Base-by-base conservation (phyloP, 148 eudicot genomes). In the Pouteria glomerata region DNA sequence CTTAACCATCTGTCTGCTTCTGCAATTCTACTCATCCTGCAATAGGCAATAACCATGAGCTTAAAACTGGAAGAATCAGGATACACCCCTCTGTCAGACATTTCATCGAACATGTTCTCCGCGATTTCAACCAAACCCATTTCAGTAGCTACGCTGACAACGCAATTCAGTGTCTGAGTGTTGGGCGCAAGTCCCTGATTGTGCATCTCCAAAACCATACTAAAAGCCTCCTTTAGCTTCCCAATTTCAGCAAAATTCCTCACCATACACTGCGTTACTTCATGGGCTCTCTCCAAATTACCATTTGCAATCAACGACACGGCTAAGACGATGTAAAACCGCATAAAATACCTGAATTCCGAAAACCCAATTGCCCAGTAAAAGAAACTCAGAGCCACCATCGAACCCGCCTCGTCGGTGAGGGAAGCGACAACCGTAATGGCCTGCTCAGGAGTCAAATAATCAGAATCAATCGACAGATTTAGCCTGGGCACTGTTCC, bases 171-270 rank as follows among this genome's bases (percentile, higher is more conserved):
- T 39, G 85, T 84, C n/a, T 60, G 67, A 24, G 77, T 67, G 67
- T 29, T 79, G 6, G 81, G 81, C 63, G 57, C 75, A 69, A 94
- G 73, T 1, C 98, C 98, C 73, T 89, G 96, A 68, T 85, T 94
- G 59, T 79, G 81, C 97, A 94, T 83, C 72, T 94, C 98, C 69
- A 94, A 71, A 53, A 94, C 90, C 91, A 94, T 88, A 66, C 74
- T 77, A 66, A 88, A 89, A 45, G 93, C 97, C 62, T 94, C 97
- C 66, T 81, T 86, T 55, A 94, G 80, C 90, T 85, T 91, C 70
- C 91, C 96, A 79, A 94, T 76, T 59, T 87, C 93, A 8, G 83
- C 77, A 58, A 94, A 87, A 84, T 81, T 89, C 76, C 37, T 76
- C 68, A 91, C 85, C 97, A 94, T 78, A 68, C 78, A 84, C 69